phyloP scores from a whole-genome alignment of 2,329 filamentous ascomycete genomes.

The Diatrype stigma region DNA sequence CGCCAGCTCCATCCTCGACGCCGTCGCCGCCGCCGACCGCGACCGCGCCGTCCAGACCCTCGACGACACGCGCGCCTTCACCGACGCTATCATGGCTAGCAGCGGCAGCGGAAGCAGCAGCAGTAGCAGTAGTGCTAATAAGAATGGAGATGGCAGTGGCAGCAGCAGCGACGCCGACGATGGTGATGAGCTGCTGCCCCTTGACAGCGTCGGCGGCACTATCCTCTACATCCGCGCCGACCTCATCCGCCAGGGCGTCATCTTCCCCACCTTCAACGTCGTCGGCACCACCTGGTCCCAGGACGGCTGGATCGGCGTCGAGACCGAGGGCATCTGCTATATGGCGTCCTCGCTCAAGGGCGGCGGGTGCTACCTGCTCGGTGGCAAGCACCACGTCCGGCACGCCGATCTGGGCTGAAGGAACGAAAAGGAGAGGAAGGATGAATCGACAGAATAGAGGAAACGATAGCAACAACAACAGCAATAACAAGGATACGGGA shows the following conservation, averaged over 20 bases:
- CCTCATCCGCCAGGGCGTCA: conserved; percentile 28
- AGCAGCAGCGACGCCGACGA: conserved; percentile 22
- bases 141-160: too few species aligned
- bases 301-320: conserved; percentile 31
- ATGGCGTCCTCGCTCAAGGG: conserved; percentile 20
- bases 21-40: not conserved
- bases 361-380: conserved; percentile 25
- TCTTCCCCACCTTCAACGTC: conserved; percentile 29
- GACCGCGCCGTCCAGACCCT: not conserved
- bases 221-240: conserved; percentile 29
- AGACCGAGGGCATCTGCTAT: conserved; percentile 34
- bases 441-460: too few species aligned
- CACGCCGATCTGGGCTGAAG: conserved; percentile 23
- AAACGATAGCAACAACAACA: too few species aligned
- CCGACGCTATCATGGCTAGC: conserved; percentile 13
- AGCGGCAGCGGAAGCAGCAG: too few species aligned
- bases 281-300: conserved; percentile 31
- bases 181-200: conserved; percentile 25
- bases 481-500: too few species aligned
- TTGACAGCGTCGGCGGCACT: conserved; percentile 33
- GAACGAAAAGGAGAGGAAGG: not conserved
- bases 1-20: not conserved
- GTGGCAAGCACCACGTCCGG: conserved; percentile 23
- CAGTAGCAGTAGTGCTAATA: too few species aligned
- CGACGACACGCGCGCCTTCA: conserved; percentile 5